phyloP scores from a whole-genome alignment of 768 basidiomycete genomes.

The Phaffia australis region DNA sequence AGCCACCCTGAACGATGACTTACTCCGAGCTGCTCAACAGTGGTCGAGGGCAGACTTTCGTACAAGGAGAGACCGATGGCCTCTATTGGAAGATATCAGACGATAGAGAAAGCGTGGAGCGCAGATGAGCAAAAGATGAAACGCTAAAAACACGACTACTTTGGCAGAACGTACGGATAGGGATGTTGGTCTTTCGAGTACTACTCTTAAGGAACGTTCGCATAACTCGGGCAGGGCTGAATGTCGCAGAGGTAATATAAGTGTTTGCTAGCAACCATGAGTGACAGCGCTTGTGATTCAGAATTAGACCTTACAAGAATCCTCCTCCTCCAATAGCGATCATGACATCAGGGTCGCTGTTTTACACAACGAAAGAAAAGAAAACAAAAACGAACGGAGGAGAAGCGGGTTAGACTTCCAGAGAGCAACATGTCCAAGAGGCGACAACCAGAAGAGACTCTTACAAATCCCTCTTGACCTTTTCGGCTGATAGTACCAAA shows the following conservation, averaged over 20 bases:
- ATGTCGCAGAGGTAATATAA: background rate
- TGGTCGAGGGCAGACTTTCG: constrained; percentile 69
- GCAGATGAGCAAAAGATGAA: background rate
- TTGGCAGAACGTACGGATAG: constrained; percentile 47
- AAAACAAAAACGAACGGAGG: background rate
- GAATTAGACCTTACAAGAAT: constrained; percentile 14
- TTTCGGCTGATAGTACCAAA: background rate
- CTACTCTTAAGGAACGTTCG: constrained; percentile 73
- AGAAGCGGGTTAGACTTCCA: background rate
- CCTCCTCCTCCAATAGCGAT: constrained; percentile 26
- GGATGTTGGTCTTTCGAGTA: constrained; percentile 62
- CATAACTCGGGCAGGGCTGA: constrained; percentile 33
- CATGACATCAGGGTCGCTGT: constrained; percentile 24
- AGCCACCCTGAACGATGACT: background rate
- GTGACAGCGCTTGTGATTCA: background rate
- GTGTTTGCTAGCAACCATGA: background rate
- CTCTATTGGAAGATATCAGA: constrained; percentile 34
- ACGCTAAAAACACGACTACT: background rate
- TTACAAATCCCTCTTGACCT: constrained; percentile 19
- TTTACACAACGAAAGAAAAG: background rate
- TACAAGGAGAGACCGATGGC: constrained; percentile 95
- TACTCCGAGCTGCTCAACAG: constrained; percentile 50
- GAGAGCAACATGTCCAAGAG: background rate
- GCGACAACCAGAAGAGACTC: background rate
- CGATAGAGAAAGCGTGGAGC: background rate